Base-by-base conservation (phyloP, 1,284 basidiomycete species). In the Puccinia horiana region DNA sequence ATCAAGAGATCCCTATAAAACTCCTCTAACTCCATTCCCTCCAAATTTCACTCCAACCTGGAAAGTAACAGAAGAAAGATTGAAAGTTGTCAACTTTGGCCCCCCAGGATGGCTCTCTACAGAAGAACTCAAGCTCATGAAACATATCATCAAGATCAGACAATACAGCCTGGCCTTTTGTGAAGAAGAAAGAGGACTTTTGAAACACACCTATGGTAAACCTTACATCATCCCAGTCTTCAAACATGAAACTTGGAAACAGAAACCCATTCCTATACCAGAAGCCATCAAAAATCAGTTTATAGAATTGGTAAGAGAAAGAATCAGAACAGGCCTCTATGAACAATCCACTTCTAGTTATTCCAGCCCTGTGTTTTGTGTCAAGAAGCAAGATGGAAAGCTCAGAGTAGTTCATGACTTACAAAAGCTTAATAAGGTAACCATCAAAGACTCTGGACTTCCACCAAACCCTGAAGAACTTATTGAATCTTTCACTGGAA, bases 201-300 rank as follows among this genome's bases (percentile, higher is more conserved):
- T 61, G 1, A 61, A 61, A 14, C 56, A 18, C n/a, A 61, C n/a
- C 29, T 61, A 5, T 61, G 56, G 56, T 14, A 47, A 67, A 23
- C 23, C n/a, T n/a, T n/a, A n/a, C n/a, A n/a, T n/a, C n/a, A n/a
- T n/a, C n/a, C n/a, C n/a, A n/a, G n/a, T n/a, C n/a, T n/a, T n/a
- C n/a, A n/a, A n/a, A n/a, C n/a, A n/a, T n/a, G n/a, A n/a, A n/a
- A n/a, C n/a, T n/a, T n/a, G n/a, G n/a, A n/a, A n/a, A n/a, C n/a
- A n/a, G n/a, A n/a, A 69, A 69, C 65, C 29, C 20, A 42, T 69
- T 12, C 65, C 65, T 35, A 69, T 69, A 69, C 65, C 65, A 8
- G 32, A 14, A 26, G 37, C 40, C 29, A 70, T 47, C n/a, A 44
- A 44, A 44, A 44, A 42, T 44, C 37, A 70, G 8, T 44, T 20